Percentiles rank a stretch among this genome's conserved stretches.
phyloP scores from a whole-genome alignment of 192 early-diverging fungal genomes.

The Phlyctochytrium arcticum region DNA sequence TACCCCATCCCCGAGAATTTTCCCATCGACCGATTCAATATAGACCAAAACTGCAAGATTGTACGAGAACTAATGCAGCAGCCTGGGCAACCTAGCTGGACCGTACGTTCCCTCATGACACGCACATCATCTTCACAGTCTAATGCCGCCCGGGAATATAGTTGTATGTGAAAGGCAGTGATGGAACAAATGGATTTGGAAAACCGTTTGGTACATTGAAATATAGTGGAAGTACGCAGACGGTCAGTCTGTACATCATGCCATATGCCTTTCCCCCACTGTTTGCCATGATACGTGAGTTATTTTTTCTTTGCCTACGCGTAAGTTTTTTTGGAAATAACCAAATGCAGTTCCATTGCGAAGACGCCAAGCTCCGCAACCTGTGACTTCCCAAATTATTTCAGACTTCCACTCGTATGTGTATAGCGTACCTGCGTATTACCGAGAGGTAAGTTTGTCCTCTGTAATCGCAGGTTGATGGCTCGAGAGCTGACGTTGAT shows the following conservation, averaged over 20 bases:
- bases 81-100: slow-evolving; percentile 51
- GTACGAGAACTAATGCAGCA: slow-evolving; percentile 60
- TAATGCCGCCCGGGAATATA: background rate
- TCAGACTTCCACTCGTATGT: no score
- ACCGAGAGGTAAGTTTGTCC: no score
- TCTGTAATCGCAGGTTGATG: no score
- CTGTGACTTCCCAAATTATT: no score
- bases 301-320: no score
- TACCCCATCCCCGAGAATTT: slow-evolving; percentile 67
- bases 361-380: no score
- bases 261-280: slow-evolving; percentile 76
- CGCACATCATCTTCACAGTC: background rate
- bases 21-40: slow-evolving; percentile 71
- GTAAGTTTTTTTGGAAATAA: no score
- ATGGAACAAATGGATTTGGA: slow-evolving; percentile 56
- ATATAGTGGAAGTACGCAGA: slow-evolving; percentile 56
- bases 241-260: slow-evolving; percentile 69
- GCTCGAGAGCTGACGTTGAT: no score
- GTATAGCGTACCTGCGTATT: slow-evolving; percentile 32
- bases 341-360: no score
- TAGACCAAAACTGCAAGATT: slow-evolving; percentile 54
- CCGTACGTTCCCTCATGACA: slow-evolving; percentile 26
- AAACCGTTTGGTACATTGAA: slow-evolving; percentile 74
- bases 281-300: no score
- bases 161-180: slow-evolving; percentile 55